phyloP scores from a whole-genome alignment of 148 eudicot species.

The Rhododendron ferrugineum region DNA sequence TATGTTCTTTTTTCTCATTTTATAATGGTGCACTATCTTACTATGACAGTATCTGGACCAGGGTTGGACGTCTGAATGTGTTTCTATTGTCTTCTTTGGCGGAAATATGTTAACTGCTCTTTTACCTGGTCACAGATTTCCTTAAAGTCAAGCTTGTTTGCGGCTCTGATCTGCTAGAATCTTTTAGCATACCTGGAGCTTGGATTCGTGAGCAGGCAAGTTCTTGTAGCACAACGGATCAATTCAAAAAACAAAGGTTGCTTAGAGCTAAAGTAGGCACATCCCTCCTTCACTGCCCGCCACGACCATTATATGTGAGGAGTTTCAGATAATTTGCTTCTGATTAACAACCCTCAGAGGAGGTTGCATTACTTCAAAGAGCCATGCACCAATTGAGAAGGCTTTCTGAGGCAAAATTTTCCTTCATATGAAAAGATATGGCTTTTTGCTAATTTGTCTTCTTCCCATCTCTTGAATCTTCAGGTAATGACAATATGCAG shows the following conservation, averaged over 20 bases:
- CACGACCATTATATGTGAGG: background rate
- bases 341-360: background rate
- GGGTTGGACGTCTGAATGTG: background rate
- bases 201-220: conserved; percentile 89
- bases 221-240: background rate
- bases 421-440: background rate
- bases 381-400: background rate
- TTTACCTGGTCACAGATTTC: conserved; percentile 30
- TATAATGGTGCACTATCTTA: background rate
- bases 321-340: background rate
- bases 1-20: background rate
- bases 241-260: background rate
- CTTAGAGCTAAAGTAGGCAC: background rate
- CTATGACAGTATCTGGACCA: background rate
- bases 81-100: background rate
- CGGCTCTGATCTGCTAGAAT: conserved; percentile 87
- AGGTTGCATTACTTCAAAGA: background rate
- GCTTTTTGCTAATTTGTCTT: background rate
- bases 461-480: conserved; percentile 8
- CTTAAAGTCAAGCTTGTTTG: conserved; percentile 83
- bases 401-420: background rate
- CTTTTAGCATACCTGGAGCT: conserved; percentile 65
- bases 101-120: background rate
- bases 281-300: background rate
- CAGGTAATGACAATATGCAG: conserved; percentile 63